Percentiles rank a stretch among this genome's conserved stretches.
phyloP scores from a whole-genome alignment of 2,329 filamentous ascomycete genomes.

The Xylariaceae sp. region DNA sequence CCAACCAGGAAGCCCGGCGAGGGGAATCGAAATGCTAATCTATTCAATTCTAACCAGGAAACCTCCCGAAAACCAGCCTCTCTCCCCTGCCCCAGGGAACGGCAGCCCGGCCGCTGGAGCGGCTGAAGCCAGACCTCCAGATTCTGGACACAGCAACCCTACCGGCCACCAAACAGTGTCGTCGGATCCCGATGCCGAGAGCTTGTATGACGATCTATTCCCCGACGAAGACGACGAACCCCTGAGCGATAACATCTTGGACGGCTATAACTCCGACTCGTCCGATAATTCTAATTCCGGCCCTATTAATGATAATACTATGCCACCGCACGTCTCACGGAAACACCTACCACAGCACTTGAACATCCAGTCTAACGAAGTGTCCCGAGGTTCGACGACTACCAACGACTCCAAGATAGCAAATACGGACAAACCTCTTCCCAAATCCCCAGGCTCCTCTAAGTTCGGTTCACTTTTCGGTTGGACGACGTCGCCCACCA shows the following conservation, averaged over 20 bases:
- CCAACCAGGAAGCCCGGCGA: conserved; percentile 17
- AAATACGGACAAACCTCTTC: conserved; percentile 51
- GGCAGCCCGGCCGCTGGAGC: conserved; percentile 24
- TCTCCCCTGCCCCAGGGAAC: conserved; percentile 20
- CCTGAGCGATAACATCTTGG: conserved; percentile 33
- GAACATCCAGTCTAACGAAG: conserved; percentile 43
- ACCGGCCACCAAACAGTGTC: conserved; percentile 42
- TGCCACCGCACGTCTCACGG: conserved; percentile 46
- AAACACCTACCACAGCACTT: conserved; percentile 52
- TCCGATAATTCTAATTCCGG: conserved; percentile 39
- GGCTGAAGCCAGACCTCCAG: conserved; percentile 30
- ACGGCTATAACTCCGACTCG: conserved; percentile 35
- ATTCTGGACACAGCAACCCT: conserved; percentile 37
- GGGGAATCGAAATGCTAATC: conserved; percentile 24
- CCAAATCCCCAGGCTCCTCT: conserved; percentile 50
- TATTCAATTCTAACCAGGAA: conserved; percentile 29
- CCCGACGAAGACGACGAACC: conserved; percentile 36
- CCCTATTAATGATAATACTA: conserved; percentile 37
- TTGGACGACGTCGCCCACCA: conserved; percentile 48
- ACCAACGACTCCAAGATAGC: conserved; percentile 34
- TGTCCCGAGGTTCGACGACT: conserved; percentile 27
- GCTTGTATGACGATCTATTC: conserved; percentile 39
- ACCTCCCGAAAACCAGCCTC: conserved; percentile 22
- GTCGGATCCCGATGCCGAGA: conserved; percentile 44
- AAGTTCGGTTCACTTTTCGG: conserved; percentile 51